Evolutionary conservation across 2,329 filamentous ascomycete genomes (phyloP).

Genomic region (Ophiostoma australiae): DNA sequence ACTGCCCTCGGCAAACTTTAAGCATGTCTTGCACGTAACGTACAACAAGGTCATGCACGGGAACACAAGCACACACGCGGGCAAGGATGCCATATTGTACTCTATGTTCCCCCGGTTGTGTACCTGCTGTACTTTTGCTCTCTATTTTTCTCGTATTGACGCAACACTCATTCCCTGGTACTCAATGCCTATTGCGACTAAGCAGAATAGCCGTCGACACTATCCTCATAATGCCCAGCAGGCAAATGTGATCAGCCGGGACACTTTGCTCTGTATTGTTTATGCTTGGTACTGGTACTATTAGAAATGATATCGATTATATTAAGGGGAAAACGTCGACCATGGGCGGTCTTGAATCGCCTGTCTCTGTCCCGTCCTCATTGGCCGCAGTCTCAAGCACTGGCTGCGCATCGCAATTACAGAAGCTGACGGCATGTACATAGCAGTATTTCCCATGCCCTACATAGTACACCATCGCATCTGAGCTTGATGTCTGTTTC

Average conservation of each 20-base stretch:
- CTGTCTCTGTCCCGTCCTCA: background rate
- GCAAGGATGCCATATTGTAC: background rate
- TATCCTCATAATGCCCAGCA: background rate
- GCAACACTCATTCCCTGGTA: background rate
- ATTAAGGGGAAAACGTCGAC: background rate
- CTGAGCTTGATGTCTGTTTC: background rate
- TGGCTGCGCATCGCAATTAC: background rate
- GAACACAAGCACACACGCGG: background rate
- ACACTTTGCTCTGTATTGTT: background rate
- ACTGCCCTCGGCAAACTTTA: background rate
- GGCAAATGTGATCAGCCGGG: background rate
- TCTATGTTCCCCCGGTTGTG: background rate
- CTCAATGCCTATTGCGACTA: background rate
- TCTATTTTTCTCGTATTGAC: background rate
- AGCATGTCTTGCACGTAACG: conserved; percentile 6
- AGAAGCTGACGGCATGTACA: background rate
- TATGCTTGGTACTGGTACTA: no score
- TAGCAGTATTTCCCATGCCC: no score
- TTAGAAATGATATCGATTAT: background rate
- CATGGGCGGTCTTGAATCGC: background rate
- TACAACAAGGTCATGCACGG: background rate
- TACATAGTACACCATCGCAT: background rate
- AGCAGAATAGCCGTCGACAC: background rate
- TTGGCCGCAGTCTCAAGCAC: background rate
- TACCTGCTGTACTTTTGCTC: background rate